Conservation (phyloP, 306 rosid species). For the Amphicarpaea edgeworthii region DNA sequence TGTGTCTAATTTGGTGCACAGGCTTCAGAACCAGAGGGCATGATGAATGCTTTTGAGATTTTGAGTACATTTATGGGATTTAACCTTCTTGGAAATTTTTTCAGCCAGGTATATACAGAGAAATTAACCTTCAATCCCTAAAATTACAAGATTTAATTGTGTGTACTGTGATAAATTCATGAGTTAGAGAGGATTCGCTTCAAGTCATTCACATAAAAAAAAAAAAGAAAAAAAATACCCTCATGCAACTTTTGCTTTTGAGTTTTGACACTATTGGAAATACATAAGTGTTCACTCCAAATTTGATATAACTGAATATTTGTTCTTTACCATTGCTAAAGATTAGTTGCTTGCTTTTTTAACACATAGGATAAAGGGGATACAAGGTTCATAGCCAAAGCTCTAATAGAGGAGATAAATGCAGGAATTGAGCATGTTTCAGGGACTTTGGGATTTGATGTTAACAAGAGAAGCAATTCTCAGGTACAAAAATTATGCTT, state of each 20-base stretch:
- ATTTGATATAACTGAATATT: neutral
- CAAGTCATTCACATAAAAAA: no score
- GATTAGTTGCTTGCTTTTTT: neutral
- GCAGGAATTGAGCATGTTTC: conserved; percentile 71
- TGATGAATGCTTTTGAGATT: conserved; percentile 82
- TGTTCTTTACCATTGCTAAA: neutral
- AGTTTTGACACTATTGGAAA: no score
- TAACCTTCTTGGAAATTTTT: conserved; percentile 64
- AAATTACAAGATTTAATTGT: no score
- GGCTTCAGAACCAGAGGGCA: conserved; percentile 12
- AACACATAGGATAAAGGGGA: conserved; percentile 72
- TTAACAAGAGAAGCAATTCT: conserved; percentile 65
- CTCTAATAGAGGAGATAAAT: conserved; percentile 66
- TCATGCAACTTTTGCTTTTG: no score
- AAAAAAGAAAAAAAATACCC: no score
- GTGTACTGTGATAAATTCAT: no score
- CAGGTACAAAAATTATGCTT: conserved; percentile 54
- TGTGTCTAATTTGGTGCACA: conserved; percentile 41
- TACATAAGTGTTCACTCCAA: no score
- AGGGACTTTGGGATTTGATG: conserved; percentile 71
- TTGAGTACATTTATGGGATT: conserved; percentile 74
- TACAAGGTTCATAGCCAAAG: conserved; percentile 72
- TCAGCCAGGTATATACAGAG: conserved; percentile 34
- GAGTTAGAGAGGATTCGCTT: no score
- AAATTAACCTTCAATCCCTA: neutral